These are phyloP conservation scores for Clavispora asparagi DNA, from an alignment of 805 yeast genomes.

Conservation along the genomic window DNA sequence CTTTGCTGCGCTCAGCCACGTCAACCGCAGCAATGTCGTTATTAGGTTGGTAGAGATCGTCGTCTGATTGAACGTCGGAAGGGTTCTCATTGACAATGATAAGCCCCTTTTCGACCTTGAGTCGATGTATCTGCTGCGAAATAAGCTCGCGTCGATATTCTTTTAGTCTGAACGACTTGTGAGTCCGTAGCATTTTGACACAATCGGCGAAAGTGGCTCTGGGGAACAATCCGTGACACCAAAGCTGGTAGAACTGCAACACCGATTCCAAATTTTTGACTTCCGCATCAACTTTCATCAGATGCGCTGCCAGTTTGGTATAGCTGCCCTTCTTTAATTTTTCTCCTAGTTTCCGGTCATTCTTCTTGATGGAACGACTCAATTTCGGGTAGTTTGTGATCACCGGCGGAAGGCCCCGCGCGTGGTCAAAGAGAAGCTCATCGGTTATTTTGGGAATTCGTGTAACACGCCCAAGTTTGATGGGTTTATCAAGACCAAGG, in stretches of 20 bases:
- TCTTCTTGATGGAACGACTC: conserved; percentile 19
- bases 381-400: conserved; percentile 26
- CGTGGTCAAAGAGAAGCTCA: conserved; percentile 29
- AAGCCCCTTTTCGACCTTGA: conserved; percentile 16
- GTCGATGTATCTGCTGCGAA: conserved; percentile 10
- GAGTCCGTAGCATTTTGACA: conserved; percentile 10
- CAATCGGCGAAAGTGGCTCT: conserved; percentile 15
- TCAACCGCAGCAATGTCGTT: conserved; percentile 4
- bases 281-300: conserved; percentile 27
- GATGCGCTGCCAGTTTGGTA: conserved; percentile 12
- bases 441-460: conserved; percentile 36
- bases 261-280: conserved; percentile 29
- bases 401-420: conserved; percentile 30
- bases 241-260: conserved; percentile 39
- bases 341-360: conserved; percentile 17
- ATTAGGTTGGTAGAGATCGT: conserved; percentile 9
- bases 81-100: conserved; percentile 9
- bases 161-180: conserved; percentile 8
- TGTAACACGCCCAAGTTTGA: conserved; percentile 26
- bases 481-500: conserved; percentile 32
- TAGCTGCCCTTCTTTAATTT: conserved; percentile 12
- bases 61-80: neutral
- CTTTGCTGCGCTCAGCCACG: conserved; percentile 5
- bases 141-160: conserved; percentile 12
- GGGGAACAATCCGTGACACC: conserved; percentile 37